Evolutionary conservation across 352 stramenopile species (phyloP).

Genomic region (Phytophthora constricta): DNA sequence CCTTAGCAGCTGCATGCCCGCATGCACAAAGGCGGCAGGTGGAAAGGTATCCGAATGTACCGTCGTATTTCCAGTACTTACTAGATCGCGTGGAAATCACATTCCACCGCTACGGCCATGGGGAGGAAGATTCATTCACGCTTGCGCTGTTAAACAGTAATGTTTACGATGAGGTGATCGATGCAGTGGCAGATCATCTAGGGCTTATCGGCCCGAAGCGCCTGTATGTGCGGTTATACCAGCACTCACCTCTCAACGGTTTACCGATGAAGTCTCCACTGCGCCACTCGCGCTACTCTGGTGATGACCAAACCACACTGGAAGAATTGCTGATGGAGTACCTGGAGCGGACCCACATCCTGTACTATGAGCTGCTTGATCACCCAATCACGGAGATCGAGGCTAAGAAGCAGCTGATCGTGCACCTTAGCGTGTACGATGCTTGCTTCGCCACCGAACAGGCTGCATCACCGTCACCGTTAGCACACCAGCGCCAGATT

Average conservation of each 20-base stretch:
- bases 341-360: conserved; percentile 62
- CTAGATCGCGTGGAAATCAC: conserved; percentile 81
- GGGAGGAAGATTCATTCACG: conserved; percentile 55
- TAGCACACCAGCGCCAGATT: conserved; percentile 40
- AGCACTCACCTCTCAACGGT: conserved; percentile 74
- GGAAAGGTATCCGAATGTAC: conserved; percentile 74
- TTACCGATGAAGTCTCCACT: conserved; percentile 73
- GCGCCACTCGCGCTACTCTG: conserved; percentile 68
- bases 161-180: conserved; percentile 78
- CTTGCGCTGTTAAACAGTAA: conserved; percentile 73
- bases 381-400: conserved; percentile 88
- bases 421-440: conserved; percentile 85
- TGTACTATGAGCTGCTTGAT: conserved; percentile 80
- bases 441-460: conserved; percentile 58
- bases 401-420: conserved; percentile 78
- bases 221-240: conserved; percentile 79
- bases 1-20: conserved; percentile 9
- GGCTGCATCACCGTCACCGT: conserved; percentile 38
- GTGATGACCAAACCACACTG: conserved; percentile 63
- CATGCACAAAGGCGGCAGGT: conserved; percentile 11
- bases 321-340: conserved; percentile 81
- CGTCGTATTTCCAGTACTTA: conserved; percentile 84
- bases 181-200: conserved; percentile 55
- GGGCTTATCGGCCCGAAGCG: conserved; percentile 47
- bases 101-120: conserved; percentile 62